Conservation (phyloP, 2,329 filamentous ascomycete species). For the Colletotrichum sp. region DNA sequence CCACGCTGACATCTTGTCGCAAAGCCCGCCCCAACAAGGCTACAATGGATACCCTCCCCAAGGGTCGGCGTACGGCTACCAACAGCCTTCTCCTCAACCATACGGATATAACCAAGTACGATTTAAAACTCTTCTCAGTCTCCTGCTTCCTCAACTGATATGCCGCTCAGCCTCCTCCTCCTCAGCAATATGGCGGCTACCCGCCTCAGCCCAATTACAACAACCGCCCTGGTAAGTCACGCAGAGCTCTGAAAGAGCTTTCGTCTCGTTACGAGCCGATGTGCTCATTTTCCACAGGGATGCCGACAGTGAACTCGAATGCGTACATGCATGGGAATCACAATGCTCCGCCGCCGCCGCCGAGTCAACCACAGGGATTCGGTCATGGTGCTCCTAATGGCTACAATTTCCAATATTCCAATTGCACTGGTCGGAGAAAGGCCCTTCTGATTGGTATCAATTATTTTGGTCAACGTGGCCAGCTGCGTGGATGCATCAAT, state of each 20-base stretch:
- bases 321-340: conserved; percentile 62
- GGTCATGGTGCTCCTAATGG: conserved; percentile 79
- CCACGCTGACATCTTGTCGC: conserved; percentile 27
- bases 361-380: conserved; percentile 71
- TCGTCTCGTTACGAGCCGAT: background rate
- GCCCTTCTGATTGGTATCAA: conserved; percentile 94
- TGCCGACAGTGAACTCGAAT: conserved; percentile 53
- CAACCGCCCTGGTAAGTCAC: conserved; percentile 50
- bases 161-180: conserved; percentile 35
- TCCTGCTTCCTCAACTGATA: conserved; percentile 22
- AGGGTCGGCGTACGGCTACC: conserved; percentile 47
- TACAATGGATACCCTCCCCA: conserved; percentile 53
- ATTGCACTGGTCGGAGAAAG: conserved; percentile 87
- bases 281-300: conserved; percentile 31
- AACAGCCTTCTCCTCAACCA: conserved; percentile 55
- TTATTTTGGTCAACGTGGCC: conserved; percentile 91
- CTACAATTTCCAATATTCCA: conserved; percentile 90
- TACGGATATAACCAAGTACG: conserved; percentile 49
- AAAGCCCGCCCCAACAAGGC: conserved; percentile 43
- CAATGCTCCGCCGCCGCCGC: conserved; percentile 69
- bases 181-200: conserved; percentile 50
- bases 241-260: background rate
- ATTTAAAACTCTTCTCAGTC: background rate
- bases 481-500: conserved; percentile 93
- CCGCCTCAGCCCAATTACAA: conserved; percentile 52